A percentile compares a stretch with the other conserved stretches of the same genome.
Conservation (phyloP, 2,329 filamentous ascomycete genomes). For the Diplodia mutila region DNA sequence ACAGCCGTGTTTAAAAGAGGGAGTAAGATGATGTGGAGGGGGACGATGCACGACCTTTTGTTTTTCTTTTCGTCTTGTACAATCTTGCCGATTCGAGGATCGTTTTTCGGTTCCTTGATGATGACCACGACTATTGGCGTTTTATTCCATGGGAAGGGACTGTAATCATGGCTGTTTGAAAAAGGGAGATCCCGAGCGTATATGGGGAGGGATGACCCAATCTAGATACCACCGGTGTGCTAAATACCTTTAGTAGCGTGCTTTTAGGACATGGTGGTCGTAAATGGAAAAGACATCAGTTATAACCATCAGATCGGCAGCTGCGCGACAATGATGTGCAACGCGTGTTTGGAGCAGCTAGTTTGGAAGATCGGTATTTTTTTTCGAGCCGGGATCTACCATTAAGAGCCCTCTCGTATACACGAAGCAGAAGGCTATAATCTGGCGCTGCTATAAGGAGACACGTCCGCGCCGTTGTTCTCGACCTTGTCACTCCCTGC, state of each 20-base stretch:
- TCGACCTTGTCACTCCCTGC: background rate
- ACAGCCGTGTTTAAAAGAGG: conserved; percentile 6
- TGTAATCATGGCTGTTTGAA: background rate
- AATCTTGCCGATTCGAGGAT: background rate
- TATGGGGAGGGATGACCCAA: background rate
- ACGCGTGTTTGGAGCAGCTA: background rate
- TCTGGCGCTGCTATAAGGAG: background rate
- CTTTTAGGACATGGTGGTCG: background rate
- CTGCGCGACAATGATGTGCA: background rate
- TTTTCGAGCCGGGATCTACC: background rate
- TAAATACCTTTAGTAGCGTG: background rate
- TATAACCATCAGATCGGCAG: background rate
- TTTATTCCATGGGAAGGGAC: background rate
- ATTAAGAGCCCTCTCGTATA: background rate
- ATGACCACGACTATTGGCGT: conserved; percentile 15
- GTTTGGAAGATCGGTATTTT: background rate
- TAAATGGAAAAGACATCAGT: background rate
- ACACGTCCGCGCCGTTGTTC: background rate
- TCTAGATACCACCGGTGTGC: background rate
- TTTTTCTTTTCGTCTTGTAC: conserved; percentile 5
- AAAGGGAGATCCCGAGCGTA: background rate
- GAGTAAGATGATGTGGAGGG: background rate
- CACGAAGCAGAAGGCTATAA: background rate
- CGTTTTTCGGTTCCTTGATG: background rate
- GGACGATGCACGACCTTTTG: background rate